Percentiles rank a stretch among this genome's conserved stretches.
These are phyloP conservation scores for Phytophthora cactorum DNA, from an alignment of 352 stramenopile genomes.

Conservation along the genomic window DNA sequence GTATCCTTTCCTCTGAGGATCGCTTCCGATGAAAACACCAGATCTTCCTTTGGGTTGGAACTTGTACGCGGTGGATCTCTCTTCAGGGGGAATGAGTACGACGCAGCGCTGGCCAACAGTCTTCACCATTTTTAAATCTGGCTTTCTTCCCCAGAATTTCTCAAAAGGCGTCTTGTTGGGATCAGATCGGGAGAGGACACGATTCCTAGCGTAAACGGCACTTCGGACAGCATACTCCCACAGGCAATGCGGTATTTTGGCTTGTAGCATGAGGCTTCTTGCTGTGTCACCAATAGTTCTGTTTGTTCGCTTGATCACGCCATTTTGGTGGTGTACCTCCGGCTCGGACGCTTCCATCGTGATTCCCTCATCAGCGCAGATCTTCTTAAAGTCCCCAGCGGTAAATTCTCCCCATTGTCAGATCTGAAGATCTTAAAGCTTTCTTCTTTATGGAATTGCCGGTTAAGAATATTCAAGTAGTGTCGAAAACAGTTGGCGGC, in stretches of 20 bases:
- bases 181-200: neutral
- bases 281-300: neutral
- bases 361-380: slow-evolving; percentile 10
- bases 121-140: neutral
- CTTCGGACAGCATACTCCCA: neutral
- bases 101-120: neutral
- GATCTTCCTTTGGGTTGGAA: neutral
- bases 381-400: neutral
- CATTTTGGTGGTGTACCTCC: neutral
- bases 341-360: slow-evolving; percentile 7
- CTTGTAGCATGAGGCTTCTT: neutral
- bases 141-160: slow-evolving; percentile 1
- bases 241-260: neutral
- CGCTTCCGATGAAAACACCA: neutral
- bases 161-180: neutral
- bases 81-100: neutral
- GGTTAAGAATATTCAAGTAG: slow-evolving; percentile 12
- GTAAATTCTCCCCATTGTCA: slow-evolving; percentile 9
- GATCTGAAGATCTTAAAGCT: slow-evolving; percentile 6
- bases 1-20: slow-evolving; percentile 9
- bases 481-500: neutral
- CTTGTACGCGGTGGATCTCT: neutral
- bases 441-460: neutral
- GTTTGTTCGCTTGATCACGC: neutral
- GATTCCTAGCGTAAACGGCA: neutral